These are phyloP conservation scores for Candida freyschussii DNA, from an alignment of 1,139 yeast genomes.

Conservation along the genomic window DNA sequence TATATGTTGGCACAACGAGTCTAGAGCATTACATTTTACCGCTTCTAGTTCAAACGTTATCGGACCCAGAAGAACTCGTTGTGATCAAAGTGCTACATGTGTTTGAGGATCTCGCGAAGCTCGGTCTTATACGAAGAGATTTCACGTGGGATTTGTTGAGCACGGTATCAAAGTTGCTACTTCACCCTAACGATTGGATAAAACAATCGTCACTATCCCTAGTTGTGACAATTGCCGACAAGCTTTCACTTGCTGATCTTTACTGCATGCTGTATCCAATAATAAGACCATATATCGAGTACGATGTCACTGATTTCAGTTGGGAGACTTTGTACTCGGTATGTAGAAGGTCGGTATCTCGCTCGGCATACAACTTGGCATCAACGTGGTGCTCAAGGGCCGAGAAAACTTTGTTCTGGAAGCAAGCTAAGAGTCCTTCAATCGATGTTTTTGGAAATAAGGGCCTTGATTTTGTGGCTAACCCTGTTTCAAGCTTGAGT, in stretches of 20 bases:
- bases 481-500: slow-evolving; percentile 25
- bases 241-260: slow-evolving; percentile 68
- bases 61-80: slow-evolving; percentile 81
- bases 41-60: slow-evolving; percentile 70
- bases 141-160: slow-evolving; percentile 48
- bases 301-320: slow-evolving; percentile 64
- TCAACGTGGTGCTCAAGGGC: slow-evolving; percentile 70
- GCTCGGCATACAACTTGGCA: slow-evolving; percentile 60
- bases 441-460: slow-evolving; percentile 41
- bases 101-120: slow-evolving; percentile 49
- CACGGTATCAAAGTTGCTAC: slow-evolving; percentile 44
- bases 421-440: slow-evolving; percentile 36
- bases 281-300: slow-evolving; percentile 68
- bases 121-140: slow-evolving; percentile 47
- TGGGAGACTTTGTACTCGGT: slow-evolving; percentile 65
- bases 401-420: slow-evolving; percentile 75
- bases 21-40: slow-evolving; percentile 89
- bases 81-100: slow-evolving; percentile 71
- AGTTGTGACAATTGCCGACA: slow-evolving; percentile 56
- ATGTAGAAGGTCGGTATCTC: slow-evolving; percentile 60
- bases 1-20: slow-evolving; percentile 75
- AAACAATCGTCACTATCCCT: slow-evolving; percentile 64
- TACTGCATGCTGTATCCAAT: slow-evolving; percentile 82
- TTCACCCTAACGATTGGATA: slow-evolving; percentile 89
- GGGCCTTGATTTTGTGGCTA: slow-evolving; percentile 34